A percentile compares a stretch with the other conserved stretches of the same genome.
Conservation (phyloP, 2,329 filamentous ascomycete genomes). For the Monosporascus cannonballus region DNA sequence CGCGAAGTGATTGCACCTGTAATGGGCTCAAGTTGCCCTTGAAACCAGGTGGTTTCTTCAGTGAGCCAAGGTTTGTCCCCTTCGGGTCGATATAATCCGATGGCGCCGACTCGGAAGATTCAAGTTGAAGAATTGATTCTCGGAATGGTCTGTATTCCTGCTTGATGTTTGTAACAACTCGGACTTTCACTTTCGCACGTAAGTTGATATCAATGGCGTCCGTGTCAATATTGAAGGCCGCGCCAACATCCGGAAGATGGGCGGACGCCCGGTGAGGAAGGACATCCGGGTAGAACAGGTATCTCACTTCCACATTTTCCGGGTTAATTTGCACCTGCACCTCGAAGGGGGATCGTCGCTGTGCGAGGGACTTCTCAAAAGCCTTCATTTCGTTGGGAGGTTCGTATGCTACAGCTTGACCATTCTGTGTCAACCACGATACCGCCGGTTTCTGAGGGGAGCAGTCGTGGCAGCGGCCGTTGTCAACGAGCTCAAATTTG, state of each 20-base stretch:
- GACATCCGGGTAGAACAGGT: constrained; percentile 4
- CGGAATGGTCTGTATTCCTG: background rate
- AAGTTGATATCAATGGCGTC: background rate
- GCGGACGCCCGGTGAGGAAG: constrained; percentile 8
- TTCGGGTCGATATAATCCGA: background rate
- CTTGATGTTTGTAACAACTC: background rate
- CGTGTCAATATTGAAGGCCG: background rate
- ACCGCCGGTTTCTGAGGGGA: constrained; percentile 3
- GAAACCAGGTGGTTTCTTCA: background rate
- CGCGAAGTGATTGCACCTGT: constrained; percentile 24
- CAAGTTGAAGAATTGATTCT: background rate
- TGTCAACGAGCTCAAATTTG: constrained; percentile 1
- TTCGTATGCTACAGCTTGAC: constrained; percentile 2
- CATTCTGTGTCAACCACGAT: constrained; percentile 1
- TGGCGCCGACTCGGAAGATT: background rate
- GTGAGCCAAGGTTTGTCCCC: background rate
- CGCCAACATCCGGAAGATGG: constrained; percentile 4
- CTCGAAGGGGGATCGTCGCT: constrained; percentile 3
- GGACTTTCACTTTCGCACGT: background rate
- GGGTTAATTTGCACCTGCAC: constrained; percentile 1
- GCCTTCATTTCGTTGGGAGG: constrained; percentile 6
- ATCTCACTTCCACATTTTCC: constrained; percentile 1
- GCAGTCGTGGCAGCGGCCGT: constrained; percentile 7
- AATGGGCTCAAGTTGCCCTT: constrained; percentile 6
- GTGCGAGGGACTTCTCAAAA: constrained; percentile 4